Base-by-base conservation (phyloP, 2,329 filamentous ascomycete species). In the Tolypocladium inflatum region DNA sequence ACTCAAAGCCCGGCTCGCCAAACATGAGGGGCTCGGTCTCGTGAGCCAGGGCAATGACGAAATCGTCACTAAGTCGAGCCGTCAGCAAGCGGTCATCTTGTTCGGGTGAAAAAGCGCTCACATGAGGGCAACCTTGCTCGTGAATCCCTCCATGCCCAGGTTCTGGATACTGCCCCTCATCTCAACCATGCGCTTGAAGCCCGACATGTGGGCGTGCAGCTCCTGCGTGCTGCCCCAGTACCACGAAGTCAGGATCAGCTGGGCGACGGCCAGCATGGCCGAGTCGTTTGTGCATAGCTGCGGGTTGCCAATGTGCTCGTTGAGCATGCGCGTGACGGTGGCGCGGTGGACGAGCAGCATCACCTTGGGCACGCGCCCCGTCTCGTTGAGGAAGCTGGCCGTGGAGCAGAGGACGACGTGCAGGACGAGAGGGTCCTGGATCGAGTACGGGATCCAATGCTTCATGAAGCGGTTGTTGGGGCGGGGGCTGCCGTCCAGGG, bases 171-270 rank as follows among this genome's bases (percentile, higher is more conserved):
- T 78, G 13, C 78, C 80, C 30, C 78, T 71, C 53, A 77, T 63
- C 26, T 65, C 66, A 11, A 82, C 73, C 76, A 82, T 80, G 54
- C 75, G 74, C 60, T 72, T 70, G 19, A 83, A 69, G 0, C 79
- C 78, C 8, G 64, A 66, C 59, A 81, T 72, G 56, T 82, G 80
- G 1, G 74, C 73, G 30, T 73, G 70, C 13, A 81, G 68, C 59
- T 78, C 75, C 42, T 71, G 65, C 0, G 72, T 74, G 33, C 74
- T 74, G 7, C 78, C 78, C 78, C 78, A 81, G 63, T 80, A 81
- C 80, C 80, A 83, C 59, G 80, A 80, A 52, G 79, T 74, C 30
- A 79, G 66, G 26, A 79, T 72, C 60, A 81, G 71, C 63, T 81
- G 79, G 1, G 76, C 67, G 6, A 80, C 77, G 3, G 72, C 77